A percentile compares a stretch with the other conserved stretches of the same genome.
Evolutionary conservation across 164 flowering plant species (phyloP).

Genomic region (Vitis rotundifolia): DNA sequence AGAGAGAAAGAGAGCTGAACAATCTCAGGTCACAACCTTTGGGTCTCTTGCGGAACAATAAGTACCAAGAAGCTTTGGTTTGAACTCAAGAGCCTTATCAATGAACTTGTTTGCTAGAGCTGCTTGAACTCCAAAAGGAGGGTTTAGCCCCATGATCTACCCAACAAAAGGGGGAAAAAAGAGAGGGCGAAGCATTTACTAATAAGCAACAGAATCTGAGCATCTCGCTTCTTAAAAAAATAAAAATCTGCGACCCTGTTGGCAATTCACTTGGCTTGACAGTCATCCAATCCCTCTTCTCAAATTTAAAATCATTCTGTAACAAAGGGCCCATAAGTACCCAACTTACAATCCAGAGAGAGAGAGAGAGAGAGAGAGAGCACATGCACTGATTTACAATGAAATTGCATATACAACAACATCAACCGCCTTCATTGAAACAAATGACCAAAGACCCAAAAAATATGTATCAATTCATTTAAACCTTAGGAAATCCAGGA

Average conservation of each 20-base stretch:
- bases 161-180: conserved; percentile 8
- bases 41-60: conserved; percentile 79
- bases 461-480: too few relatives aligned
- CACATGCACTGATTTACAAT: too few relatives aligned
- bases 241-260: conserved; percentile 40
- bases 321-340: conserved; percentile 8
- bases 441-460: too few relatives aligned
- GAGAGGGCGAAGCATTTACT: background rate
- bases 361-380: too few relatives aligned
- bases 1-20: background rate
- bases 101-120: conserved; percentile 75
- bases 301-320: conserved; percentile 78
- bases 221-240: background rate
- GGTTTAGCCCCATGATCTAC: conserved; percentile 89
- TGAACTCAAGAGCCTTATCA: conserved; percentile 80
- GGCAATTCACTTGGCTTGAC: conserved; percentile 61
- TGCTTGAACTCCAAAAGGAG: conserved; percentile 84
- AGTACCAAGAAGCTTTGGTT: conserved; percentile 84
- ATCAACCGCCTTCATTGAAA: too few relatives aligned
- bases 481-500: too few relatives aligned
- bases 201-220: background rate
- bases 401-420: too few relatives aligned
- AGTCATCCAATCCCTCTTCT: conserved; percentile 79
- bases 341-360: too few relatives aligned
- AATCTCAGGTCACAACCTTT: conserved; percentile 39